Conservation (phyloP, 2,329 filamentous ascomycete genomes). For the Ramichloridium luteum region DNA sequence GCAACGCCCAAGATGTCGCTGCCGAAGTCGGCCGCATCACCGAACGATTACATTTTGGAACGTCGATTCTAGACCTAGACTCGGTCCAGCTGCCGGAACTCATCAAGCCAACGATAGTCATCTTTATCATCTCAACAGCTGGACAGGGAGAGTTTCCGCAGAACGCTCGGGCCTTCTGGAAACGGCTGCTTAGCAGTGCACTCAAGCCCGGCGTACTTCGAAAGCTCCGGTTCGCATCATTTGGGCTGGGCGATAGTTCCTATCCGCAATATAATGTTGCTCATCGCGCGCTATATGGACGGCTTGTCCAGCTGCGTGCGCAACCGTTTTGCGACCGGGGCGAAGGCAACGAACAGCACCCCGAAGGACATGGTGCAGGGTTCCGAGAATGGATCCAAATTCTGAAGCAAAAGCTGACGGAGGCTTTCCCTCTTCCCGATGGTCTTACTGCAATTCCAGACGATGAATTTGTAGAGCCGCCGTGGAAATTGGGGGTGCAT, state of each 20-base stretch:
- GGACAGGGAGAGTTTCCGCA: conserved; percentile 87
- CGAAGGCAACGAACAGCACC: conserved; percentile 87
- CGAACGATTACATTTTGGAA: conserved; percentile 67
- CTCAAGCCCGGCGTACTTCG: conserved; percentile 58
- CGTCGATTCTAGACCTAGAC: conserved; percentile 66
- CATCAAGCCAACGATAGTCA: conserved; percentile 42
- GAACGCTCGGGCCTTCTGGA: conserved; percentile 78
- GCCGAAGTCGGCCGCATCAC: conserved; percentile 65
- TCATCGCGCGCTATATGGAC: conserved; percentile 72
- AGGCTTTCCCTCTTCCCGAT: conserved; percentile 56
- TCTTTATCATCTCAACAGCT: conserved; percentile 83
- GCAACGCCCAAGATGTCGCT: conserved; percentile 83
- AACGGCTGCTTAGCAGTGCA: conserved; percentile 64
- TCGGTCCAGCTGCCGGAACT: conserved; percentile 49
- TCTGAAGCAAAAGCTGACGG: conserved; percentile 54
- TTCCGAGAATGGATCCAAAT: conserved; percentile 33
- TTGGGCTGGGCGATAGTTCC: conserved; percentile 88
- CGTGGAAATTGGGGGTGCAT: conserved; percentile 45
- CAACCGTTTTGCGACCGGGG: conserved; percentile 62
- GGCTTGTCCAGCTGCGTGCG: conserved; percentile 73
- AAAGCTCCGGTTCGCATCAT: conserved; percentile 63
- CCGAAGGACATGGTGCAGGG: conserved; percentile 57
- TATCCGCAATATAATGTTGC: conserved; percentile 94
- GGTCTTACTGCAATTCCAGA: conserved; percentile 59
- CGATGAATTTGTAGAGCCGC: conserved; percentile 61